Base-by-base conservation (phyloP, 2,329 filamentous ascomycete genomes). In the Aspergillus viridinutans region DNA sequence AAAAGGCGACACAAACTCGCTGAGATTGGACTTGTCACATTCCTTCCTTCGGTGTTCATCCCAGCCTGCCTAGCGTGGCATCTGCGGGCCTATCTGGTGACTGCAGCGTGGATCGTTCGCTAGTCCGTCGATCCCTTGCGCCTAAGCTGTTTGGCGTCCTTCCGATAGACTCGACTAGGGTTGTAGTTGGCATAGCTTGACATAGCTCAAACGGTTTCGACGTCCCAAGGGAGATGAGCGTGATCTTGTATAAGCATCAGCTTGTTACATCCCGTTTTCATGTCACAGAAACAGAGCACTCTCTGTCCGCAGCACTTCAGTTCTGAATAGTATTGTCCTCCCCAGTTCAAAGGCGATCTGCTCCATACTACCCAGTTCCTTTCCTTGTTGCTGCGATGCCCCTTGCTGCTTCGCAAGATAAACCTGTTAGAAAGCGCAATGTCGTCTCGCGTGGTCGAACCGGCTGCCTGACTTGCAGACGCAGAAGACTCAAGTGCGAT, bases 361-460 rank as follows among this genome's bases (percentile, higher is more conserved):
- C 23, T 14, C n/a, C 12, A 12, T 23, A 45, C 8, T 14, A 43
- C 10, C 40, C 3, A 21, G n/a, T 20, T 1, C 10, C 8, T 45
- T 12, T 3, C 42, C 1, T 23, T 25, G 43, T 21, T 14, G 43
- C 21, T 14, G 12, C 10, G 23, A 47, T 52, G 42, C 42, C 38
- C 38, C 50, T 40, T 43, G 50, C 25, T 21, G 50, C 40, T 42
- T 52, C 50, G 32, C 7, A 23, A 23, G 50, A 53, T 20, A 51
- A 47, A 43, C 52, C 56, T 6, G 47, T 42, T 25, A 58, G 58
- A 40, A 60, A 57, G 53, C 55, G 60, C 26, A 61, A 62, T 57
- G 60, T 62, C n/a, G 48, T 61, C n/a, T 59, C 60, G 50, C 56
- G 60, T 17, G 60, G 58, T 28, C 53, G 60, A 28, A 62, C 55